Percentiles rank a stretch among this genome's conserved stretches.
These are phyloP conservation scores for Debaryomyces fabryi DNA, from an alignment of 1,139 yeast species.

Conservation along the genomic window DNA sequence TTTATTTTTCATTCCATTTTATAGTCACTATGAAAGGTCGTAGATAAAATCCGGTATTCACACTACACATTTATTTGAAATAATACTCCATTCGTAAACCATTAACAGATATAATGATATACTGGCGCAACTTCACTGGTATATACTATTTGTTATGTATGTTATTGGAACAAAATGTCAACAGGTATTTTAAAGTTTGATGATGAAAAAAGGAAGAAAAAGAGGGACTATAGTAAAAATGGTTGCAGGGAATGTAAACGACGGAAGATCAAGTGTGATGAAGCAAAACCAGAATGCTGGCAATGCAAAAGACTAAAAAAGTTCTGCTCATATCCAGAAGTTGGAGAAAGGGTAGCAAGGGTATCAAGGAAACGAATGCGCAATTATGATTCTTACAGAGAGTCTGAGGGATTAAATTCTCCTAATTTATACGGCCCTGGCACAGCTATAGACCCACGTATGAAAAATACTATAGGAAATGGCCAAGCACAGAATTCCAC, in stretches of 20 bases:
- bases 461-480: background rate
- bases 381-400: background rate
- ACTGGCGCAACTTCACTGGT: background rate
- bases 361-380: slow-evolving; percentile 23
- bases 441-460: background rate
- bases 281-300: slow-evolving; percentile 59
- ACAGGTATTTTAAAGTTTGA: slow-evolving; percentile 1
- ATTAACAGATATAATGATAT: background rate
- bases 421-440: background rate
- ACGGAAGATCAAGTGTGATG: slow-evolving; percentile 57
- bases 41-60: background rate
- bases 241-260: slow-evolving; percentile 48
- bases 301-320: slow-evolving; percentile 40
- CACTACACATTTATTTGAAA: background rate
- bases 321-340: slow-evolving; percentile 35
- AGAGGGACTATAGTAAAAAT: slow-evolving; percentile 35
- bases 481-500: background rate
- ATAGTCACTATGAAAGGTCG: background rate
- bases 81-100: background rate
- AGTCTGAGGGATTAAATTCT: background rate
- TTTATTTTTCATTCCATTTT: background rate
- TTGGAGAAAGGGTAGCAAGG: slow-evolving; percentile 36
- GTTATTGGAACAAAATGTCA: background rate
- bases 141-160: background rate
- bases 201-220: slow-evolving; percentile 9